phyloP scores from a whole-genome alignment of 2,329 filamentous ascomycete genomes.

The Stemphylium lycopersici region DNA sequence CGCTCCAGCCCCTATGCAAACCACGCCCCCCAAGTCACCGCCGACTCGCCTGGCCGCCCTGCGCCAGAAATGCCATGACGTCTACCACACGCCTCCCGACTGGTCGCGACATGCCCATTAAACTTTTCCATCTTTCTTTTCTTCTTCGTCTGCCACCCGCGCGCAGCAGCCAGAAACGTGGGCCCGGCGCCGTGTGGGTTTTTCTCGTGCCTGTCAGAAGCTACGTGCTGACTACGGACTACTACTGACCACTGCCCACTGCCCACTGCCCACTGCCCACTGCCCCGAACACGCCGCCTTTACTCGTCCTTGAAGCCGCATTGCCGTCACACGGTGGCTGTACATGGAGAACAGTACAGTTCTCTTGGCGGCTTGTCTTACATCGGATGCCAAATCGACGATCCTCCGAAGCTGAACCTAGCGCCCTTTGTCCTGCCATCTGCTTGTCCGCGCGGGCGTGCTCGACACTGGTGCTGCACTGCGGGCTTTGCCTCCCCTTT shows the following conservation, averaged over 20 bases:
- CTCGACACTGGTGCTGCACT: neutral
- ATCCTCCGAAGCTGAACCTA: conserved; percentile 12
- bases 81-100: neutral
- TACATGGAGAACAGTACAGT: neutral
- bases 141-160: neutral
- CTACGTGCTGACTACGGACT: neutral
- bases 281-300: no score
- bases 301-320: conserved; percentile 1
- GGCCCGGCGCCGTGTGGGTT: neutral
- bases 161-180: neutral
- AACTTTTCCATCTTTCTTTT: conserved; percentile 6
- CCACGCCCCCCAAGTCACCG: conserved; percentile 12
- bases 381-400: conserved; percentile 12
- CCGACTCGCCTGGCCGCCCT: conserved; percentile 11
- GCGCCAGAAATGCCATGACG: conserved; percentile 1
- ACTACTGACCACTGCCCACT: no score
- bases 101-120: conserved; percentile 6
- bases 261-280: no score
- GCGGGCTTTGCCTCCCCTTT: neutral
- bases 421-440: conserved; percentile 2
- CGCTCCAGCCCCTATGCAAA: conserved; percentile 20
- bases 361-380: conserved; percentile 3
- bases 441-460: neutral
- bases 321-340: conserved; percentile 1
- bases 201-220: conserved; percentile 11